Conservation (phyloP, 495 filamentous ascomycete genomes). For the Tuber melanosporum region DNA sequence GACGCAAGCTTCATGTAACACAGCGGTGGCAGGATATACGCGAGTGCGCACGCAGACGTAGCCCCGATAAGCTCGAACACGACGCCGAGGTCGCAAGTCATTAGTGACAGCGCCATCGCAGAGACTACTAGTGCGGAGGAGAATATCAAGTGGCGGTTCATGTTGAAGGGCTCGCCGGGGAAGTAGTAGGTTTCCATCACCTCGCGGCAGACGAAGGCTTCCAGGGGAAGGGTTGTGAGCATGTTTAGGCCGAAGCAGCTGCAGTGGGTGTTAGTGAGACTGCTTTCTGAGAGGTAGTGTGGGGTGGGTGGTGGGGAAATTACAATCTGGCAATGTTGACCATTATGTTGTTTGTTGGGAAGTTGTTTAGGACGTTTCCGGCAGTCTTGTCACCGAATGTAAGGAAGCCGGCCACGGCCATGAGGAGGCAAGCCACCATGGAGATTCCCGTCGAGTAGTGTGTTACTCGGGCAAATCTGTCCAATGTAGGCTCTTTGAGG, state of each 20-base stretch:
- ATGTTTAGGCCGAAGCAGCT: constrained; percentile 94
- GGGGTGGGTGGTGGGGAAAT: constrained; percentile 39
- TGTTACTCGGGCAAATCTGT: constrained; percentile 85
- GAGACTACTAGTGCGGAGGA: constrained; percentile 69
- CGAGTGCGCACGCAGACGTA: constrained; percentile 84
- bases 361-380: constrained; percentile 97
- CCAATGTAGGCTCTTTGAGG: constrained; percentile 83
- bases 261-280: neutral
- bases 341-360: constrained; percentile 78
- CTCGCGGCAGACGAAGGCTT: constrained; percentile 94
- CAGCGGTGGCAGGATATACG: constrained; percentile 89
- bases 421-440: constrained; percentile 76
- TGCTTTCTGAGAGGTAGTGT: neutral
- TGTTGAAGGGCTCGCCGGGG: constrained; percentile 67
- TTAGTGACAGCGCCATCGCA: constrained; percentile 66
- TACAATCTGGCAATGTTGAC: constrained; percentile 88
- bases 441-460: constrained; percentile 86
- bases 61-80: constrained; percentile 96
- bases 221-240: constrained; percentile 91
- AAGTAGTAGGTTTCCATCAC: constrained; percentile 95
- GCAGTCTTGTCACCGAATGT: constrained; percentile 85
- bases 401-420: constrained; percentile 85
- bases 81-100: constrained; percentile 86
- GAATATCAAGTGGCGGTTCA: constrained; percentile 78
- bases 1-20: constrained; percentile 91